These are phyloP conservation scores for Dunaliella sp. DNA, from an alignment of 139 green algal genomes.

Conservation along the genomic window DNA sequence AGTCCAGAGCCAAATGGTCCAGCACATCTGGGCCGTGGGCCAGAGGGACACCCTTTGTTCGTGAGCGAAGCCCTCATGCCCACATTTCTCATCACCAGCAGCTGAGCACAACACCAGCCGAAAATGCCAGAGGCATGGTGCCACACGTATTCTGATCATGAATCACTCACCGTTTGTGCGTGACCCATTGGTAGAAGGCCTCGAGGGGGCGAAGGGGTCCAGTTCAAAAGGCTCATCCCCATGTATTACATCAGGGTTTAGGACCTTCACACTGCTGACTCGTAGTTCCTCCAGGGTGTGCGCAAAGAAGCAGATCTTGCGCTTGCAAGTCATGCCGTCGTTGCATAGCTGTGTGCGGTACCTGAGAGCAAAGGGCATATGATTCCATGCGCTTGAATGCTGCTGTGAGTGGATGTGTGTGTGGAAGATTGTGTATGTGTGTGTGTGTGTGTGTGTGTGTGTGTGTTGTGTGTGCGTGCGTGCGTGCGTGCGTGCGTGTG, in stretches of 20 bases:
- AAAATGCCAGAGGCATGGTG: not conserved
- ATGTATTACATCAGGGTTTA: conserved; percentile 3
- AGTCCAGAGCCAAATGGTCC: too few relatives aligned
- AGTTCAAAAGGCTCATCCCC: not conserved
- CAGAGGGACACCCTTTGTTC: too few relatives aligned
- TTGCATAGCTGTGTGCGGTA: conserved; percentile 93
- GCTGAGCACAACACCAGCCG: too few relatives aligned
- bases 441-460: too few relatives aligned
- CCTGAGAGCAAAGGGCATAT: too few relatives aligned
- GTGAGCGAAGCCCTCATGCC: too few relatives aligned
- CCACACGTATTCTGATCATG: not conserved
- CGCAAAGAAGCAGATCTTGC: conserved; percentile 88
- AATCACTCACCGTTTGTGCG: not conserved
- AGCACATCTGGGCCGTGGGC: too few relatives aligned
- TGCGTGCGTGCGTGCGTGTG: too few relatives aligned
- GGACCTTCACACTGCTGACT: conserved; percentile 42
- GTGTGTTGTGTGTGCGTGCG: too few relatives aligned
- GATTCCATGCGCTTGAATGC: not conserved
- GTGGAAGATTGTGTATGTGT: too few relatives aligned
- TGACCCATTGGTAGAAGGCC: not conserved
- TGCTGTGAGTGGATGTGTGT: not conserved
- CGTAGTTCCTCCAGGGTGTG: conserved; percentile 75
- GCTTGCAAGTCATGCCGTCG: conserved; percentile 65
- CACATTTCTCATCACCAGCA: too few relatives aligned
- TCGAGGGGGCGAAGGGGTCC: not conserved